Conservation (phyloP, 768 basidiomycete species). For the Mycena olivaceomarginata region DNA sequence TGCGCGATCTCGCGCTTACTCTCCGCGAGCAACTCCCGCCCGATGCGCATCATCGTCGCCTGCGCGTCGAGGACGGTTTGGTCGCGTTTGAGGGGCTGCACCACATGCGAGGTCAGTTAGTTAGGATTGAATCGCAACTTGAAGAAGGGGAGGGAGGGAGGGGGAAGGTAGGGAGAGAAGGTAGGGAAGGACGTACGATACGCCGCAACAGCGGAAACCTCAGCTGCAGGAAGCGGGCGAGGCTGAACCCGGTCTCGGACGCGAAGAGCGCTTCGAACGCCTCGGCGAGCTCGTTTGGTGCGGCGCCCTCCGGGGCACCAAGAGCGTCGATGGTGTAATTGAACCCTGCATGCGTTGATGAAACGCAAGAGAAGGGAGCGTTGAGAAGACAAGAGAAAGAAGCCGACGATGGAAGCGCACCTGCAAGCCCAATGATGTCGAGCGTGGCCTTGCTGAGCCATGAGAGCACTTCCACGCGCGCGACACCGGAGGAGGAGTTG, state of each 20-base stretch:
- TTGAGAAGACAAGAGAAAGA: not conserved
- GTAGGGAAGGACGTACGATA: conserved; percentile 48
- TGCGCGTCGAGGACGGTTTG: conserved; percentile 40
- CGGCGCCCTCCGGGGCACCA: not conserved
- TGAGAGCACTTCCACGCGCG: conserved; percentile 73
- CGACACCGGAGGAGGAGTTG: conserved; percentile 48
- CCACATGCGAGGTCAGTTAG: conserved; percentile 40
- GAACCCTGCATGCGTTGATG: conserved; percentile 46
- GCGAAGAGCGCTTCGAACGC: conserved; percentile 66
- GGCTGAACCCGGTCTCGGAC: conserved; percentile 42
- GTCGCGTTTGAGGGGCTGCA: conserved; percentile 51
- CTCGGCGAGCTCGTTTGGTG: conserved; percentile 60
- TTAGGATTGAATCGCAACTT: no score
- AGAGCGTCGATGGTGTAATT: conserved; percentile 53
- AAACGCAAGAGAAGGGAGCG: not conserved
- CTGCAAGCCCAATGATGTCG: conserved; percentile 86
- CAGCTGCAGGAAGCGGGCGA: not conserved
- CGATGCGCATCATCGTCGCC: conserved; percentile 69
- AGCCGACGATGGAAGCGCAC: conserved; percentile 58
- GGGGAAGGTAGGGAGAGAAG: not conserved
- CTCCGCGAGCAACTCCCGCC: conserved; percentile 64
- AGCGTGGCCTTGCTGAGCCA: conserved; percentile 84
- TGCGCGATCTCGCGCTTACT: conserved; percentile 65
- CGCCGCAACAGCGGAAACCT: conserved; percentile 37
- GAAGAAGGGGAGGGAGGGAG: no score